Evolutionary conservation across 2,329 filamentous ascomycete genomes (phyloP).

Genomic region (Talaromyces sp.): DNA sequence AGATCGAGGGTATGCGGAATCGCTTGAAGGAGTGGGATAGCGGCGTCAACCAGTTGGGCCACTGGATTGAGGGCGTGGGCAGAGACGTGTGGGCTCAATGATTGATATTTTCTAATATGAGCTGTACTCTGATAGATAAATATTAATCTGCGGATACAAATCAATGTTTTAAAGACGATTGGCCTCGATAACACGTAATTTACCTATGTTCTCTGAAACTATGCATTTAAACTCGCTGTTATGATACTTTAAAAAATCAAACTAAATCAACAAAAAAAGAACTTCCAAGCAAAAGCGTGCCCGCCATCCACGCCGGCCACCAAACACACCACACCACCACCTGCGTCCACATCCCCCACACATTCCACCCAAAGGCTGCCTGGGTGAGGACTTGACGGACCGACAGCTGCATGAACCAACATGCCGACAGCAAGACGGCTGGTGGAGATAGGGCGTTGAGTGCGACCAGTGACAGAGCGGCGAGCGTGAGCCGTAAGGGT

Average conservation of each 20-base stretch:
- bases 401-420: conserved; percentile 44
- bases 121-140: not conserved
- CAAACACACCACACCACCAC: conserved; percentile 91
- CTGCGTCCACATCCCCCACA: conserved; percentile 84
- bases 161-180: not conserved
- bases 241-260: not conserved
- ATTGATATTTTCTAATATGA: not conserved
- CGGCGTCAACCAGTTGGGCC: conserved; percentile 90
- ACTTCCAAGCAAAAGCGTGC: conserved; percentile 31
- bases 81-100: conserved; percentile 93
- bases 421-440: conserved; percentile 46
- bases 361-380: conserved; percentile 81
- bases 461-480: conserved; percentile 41
- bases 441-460: conserved; percentile 61
- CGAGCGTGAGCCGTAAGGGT: not conserved
- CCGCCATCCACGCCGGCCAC: conserved; percentile 87
- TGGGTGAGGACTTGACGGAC: conserved; percentile 61
- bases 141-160: not conserved
- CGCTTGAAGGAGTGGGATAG: conserved; percentile 91
- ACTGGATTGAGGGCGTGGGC: conserved; percentile 92
- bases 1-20: conserved; percentile 88
- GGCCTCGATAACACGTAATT: not conserved
- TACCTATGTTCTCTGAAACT: not conserved
- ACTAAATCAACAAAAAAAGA: conserved; percentile 24
- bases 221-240: too few species aligned